Evolutionary conservation across 164 flowering plant species (phyloP), one percentile per base, ranked within the genome.

Genomic region (Nelumbo lutea): DNA sequence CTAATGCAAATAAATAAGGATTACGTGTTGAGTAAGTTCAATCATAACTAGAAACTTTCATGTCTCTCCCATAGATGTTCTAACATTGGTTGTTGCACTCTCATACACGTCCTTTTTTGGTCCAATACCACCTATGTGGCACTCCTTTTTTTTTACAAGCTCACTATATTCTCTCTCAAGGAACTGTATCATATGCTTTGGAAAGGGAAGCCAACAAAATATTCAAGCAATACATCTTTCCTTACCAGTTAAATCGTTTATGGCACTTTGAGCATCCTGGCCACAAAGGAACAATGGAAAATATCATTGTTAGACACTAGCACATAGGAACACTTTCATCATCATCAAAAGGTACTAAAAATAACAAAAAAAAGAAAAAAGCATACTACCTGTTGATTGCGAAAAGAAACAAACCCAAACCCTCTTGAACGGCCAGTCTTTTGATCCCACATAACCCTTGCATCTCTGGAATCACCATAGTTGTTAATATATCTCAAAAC

Each of bases 241-340:
- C 84, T 78, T 80, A 95, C 99, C 99, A 79, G 84, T 90, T 64
- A 88, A 78, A 65, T 95, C 98, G 79, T 89, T 95, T 56, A 95
- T 90, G 5, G 99, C 96, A 85, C 87, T 84, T 80, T 95, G 99
- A 6, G 99, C 99, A 64, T 95, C 99, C 99, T 95, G 90, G 14
- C 66, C 59, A 70, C 65, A 69, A 68, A 15, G 45, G n/a, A 39
- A 68, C 53, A 52, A 59, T 10, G 53, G 44, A 5, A 5, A 4
- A 7, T 15, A 59, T 46, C 38, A 57, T 9, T 6, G 41, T 40
- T 15, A 6, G 27, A 56, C 45, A 55, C 50, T 6, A 51, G 27
- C 5, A 42, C 4, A 41, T 0, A 41, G n/a, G 50, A 42, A 41
- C 1, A 10, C 14, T 11, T 10, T 13, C 57, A 53, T 9, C 11